Evolutionary conservation across 352 stramenopile genomes (phyloP).

Genomic region (Stramenopiles sp.): DNA sequence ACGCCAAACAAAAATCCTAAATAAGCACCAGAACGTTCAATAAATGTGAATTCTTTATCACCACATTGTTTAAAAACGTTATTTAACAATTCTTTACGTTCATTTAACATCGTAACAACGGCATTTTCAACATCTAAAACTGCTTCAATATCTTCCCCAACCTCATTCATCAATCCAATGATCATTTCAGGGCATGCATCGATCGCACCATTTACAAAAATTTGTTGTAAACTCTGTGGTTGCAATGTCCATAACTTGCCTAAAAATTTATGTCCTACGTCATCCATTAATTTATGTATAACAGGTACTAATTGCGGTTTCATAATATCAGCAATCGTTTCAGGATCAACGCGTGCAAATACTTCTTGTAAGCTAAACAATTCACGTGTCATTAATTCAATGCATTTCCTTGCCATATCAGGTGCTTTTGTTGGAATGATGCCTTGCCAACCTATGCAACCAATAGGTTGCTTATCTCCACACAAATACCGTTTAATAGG

Average conservation of each 20-base stretch:
- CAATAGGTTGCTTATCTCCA: slow-evolving; percentile 56
- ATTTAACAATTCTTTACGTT: slow-evolving; percentile 77
- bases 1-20: slow-evolving; percentile 51
- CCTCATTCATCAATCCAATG: slow-evolving; percentile 74
- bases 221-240: slow-evolving; percentile 50
- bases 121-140: slow-evolving; percentile 84
- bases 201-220: slow-evolving; percentile 79
- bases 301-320: slow-evolving; percentile 68
- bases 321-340: slow-evolving; percentile 64
- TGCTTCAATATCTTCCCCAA: slow-evolving; percentile 79
- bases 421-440: slow-evolving; percentile 88
- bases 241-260: slow-evolving; percentile 49
- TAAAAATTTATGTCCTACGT: slow-evolving; percentile 65
- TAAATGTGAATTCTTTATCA: slow-evolving; percentile 69
- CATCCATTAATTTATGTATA: slow-evolving; percentile 58
- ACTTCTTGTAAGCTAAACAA: slow-evolving; percentile 72
- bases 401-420: slow-evolving; percentile 82
- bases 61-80: slow-evolving; percentile 80
- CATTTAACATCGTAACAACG: slow-evolving; percentile 74
- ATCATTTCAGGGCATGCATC: slow-evolving; percentile 70
- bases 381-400: slow-evolving; percentile 76
- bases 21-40: slow-evolving; percentile 60
- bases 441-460: slow-evolving; percentile 79
- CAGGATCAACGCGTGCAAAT: slow-evolving; percentile 65
- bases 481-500: slow-evolving; percentile 44